Evolutionary conservation across 176 grass and related monocot species (phyloP).

Genomic region (Oryza glumipatula): DNA sequence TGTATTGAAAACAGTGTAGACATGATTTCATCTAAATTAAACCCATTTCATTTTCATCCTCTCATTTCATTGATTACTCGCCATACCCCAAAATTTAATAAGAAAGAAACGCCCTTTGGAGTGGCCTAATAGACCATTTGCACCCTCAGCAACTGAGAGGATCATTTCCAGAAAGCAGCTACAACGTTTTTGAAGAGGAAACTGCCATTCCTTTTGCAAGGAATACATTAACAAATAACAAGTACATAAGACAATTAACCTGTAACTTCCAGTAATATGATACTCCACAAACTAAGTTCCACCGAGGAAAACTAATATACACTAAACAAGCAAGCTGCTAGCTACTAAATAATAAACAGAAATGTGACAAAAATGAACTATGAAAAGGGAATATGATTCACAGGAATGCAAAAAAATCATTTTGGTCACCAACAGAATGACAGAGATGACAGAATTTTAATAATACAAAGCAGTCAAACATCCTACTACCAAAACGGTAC

Average conservation of each 20-base stretch:
- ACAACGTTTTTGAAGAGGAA: neutral
- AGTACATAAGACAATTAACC: neutral
- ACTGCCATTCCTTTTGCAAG: neutral
- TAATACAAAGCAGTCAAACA: constrained; percentile 2
- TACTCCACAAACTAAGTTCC: neutral
- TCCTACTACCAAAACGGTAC: constrained; percentile 1
- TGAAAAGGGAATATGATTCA: neutral
- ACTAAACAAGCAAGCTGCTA: too few species aligned
- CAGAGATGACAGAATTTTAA: neutral
- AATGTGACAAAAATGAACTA: neutral
- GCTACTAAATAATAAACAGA: neutral
- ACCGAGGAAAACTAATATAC: too few species aligned
- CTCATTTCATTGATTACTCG: too few species aligned
- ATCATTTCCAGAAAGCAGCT: neutral
- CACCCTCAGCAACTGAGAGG: neutral
- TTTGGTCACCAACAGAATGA: neutral
- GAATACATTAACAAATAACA: neutral
- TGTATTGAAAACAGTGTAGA: too few species aligned
- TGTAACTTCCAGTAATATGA: neutral
- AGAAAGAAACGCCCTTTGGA: too few species aligned
- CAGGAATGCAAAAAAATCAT: neutral
- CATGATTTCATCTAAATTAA: too few species aligned
- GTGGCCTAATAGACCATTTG: neutral
- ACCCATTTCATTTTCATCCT: too few species aligned
- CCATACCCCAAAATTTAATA: too few species aligned